Evolutionary conservation across 495 filamentous ascomycete genomes (phyloP), one percentile per base, ranked within the genome.

Genomic region (Clavariopsis aquatica): DNA sequence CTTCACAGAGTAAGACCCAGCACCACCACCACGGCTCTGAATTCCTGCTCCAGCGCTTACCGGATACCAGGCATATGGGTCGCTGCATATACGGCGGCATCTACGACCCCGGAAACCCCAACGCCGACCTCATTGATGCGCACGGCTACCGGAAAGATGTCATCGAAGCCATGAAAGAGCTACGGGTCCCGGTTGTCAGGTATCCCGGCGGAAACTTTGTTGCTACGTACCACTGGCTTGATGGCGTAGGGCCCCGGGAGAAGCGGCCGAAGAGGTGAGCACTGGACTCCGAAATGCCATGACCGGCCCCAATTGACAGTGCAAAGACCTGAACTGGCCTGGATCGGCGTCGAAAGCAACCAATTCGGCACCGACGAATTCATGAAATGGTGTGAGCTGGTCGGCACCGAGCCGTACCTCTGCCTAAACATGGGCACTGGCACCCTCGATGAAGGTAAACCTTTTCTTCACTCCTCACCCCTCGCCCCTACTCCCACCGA

Each of bases 11-110:
- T 89, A 77, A 71, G 78, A 19, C 15, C 31, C 38, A 19, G 38
- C 13, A 8, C 8, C 34, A 61, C 19, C 12, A 49, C 9, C 6
- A 46, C 1, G 24, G 4, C 29, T 54, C 19, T 23, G 4, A 12
- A 55, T 10, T 31, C 2, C 10, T 41, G 17, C 1, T 1, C 19
- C 17, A 12, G 38, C 12, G 53, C 60, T 65, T 15, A 61, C 54
- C 47, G 22, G 47, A 54, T 46, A 29, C 4, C 57, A 90, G 88
- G 72, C 89, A 92, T 68, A 91, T 90, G 87, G 89, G 89, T 47
- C 82, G 89, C 46, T 93, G 89, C 76, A 90, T 93, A 74, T 93
- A 93, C 72, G 89, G 89, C 58, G 89, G 89, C 61, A 89, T 93
- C 71, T 92, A 91, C 75, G 89, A 91, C 62, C 89, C 88, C 1